Conservation (phyloP, 345 rosid species). For the Eucalyptus pauciflora region DNA sequence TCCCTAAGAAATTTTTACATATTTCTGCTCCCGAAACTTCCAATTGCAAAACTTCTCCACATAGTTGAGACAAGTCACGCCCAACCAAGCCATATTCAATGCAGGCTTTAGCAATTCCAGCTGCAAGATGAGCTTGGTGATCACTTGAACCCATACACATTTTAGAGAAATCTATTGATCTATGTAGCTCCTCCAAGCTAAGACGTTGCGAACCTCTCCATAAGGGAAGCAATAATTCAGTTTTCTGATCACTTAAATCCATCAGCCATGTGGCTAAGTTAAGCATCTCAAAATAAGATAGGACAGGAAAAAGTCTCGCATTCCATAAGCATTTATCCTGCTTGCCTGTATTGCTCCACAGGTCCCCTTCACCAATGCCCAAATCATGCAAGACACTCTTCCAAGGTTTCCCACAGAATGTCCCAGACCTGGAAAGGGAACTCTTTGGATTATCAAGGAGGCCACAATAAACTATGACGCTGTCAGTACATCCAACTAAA, state of each 20-base stretch:
- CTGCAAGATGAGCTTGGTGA: slow-evolving; percentile 93
- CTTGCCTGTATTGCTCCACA: slow-evolving; percentile 45
- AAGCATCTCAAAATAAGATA: slow-evolving; percentile 73
- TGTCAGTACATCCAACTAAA: slow-evolving; percentile 48
- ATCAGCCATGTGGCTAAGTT: slow-evolving; percentile 73
- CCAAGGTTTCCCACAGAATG: slow-evolving; percentile 94
- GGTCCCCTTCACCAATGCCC: slow-evolving; percentile 58
- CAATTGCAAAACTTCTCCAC: slow-evolving; percentile 79
- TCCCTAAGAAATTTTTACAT: slow-evolving; percentile 61
- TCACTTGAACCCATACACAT: slow-evolving; percentile 76
- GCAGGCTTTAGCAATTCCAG: slow-evolving; percentile 91
- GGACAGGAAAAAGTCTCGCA: slow-evolving; percentile 75
- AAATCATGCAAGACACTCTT: slow-evolving; percentile 60
- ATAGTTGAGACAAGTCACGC: slow-evolving; percentile 66
- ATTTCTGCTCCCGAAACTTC: slow-evolving; percentile 43
- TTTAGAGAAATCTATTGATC: slow-evolving; percentile 79
- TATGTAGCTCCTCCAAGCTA: slow-evolving; percentile 95
- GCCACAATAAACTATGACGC: slow-evolving; percentile 78
- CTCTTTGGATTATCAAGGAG: slow-evolving; percentile 92
- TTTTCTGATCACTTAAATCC: slow-evolving; percentile 52
- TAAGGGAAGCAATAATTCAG: slow-evolving; percentile 24
- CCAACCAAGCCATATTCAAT: slow-evolving; percentile 87
- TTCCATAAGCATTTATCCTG: slow-evolving; percentile 90
- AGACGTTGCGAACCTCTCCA: slow-evolving; percentile 79
- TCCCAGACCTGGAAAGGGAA: slow-evolving; percentile 49